A percentile compares a stretch with the other conserved stretches of the same genome.
phyloP scores from a whole-genome alignment of 352 stramenopile genomes.

The Phytophthora tentaculata region DNA sequence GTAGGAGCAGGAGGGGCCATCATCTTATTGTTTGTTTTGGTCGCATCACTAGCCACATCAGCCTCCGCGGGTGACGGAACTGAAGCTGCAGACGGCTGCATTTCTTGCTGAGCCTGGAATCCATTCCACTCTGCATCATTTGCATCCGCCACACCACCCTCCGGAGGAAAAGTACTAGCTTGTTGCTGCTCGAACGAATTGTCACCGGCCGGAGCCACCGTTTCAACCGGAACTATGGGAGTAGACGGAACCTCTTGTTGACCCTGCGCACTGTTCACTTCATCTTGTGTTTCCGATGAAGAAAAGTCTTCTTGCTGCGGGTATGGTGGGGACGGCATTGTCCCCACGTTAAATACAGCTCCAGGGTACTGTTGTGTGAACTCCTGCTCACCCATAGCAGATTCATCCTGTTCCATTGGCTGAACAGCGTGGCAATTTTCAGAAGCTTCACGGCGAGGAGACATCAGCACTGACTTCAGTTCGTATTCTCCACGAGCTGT shows the following conservation, averaged over 20 bases:
- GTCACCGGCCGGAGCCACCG: not conserved
- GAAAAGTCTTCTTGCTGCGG: constrained; percentile 20
- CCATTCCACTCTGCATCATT: constrained; percentile 7
- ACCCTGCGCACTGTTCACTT: constrained; percentile 5
- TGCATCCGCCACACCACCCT: no score
- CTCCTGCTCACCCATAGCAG: not conserved
- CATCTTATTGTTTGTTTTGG: not conserved
- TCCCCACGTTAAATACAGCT: constrained; percentile 28
- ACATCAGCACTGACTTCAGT: constrained; percentile 46
- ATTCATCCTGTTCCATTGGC: constrained; percentile 14
- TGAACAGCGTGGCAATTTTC: constrained; percentile 7
- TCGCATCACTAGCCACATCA: not conserved
- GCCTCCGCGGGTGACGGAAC: not conserved
- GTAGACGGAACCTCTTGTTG: constrained; percentile 17
- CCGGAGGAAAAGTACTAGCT: not conserved
- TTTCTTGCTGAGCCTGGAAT: constrained; percentile 10
- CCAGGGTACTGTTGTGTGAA: constrained; percentile 24
- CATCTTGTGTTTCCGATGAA: constrained; percentile 7
- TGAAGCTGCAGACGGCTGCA: constrained; percentile 1
- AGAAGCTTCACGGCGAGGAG: constrained; percentile 23
- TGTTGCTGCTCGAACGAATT: constrained; percentile 10
- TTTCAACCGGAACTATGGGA: constrained; percentile 16
- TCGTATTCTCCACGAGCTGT: constrained; percentile 35
- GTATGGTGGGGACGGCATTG: constrained; percentile 21
- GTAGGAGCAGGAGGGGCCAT: not conserved